Percentiles rank a stretch among this genome's conserved stretches.
These are phyloP conservation scores for Penium margaritaceum DNA, from an alignment of 139 green algal species.

Conservation along the genomic window DNA sequence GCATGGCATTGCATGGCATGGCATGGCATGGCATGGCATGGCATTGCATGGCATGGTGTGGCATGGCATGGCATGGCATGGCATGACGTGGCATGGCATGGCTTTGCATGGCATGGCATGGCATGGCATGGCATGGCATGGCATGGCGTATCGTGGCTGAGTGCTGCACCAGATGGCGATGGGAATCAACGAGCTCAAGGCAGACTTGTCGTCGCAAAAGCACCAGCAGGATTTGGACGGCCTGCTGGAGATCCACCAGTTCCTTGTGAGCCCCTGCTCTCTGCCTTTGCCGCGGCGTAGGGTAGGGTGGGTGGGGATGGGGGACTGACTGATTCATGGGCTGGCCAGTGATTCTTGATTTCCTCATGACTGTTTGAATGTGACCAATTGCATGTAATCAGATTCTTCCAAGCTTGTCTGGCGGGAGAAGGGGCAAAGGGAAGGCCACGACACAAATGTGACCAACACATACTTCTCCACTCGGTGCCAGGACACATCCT, in stretches of 20 bases:
- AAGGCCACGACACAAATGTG: too few species aligned
- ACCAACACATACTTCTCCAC: too few species aligned
- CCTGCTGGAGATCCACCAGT: conserved; percentile 94
- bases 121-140: neutral
- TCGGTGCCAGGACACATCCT: too few species aligned
- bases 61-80: neutral
- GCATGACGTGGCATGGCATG: neutral
- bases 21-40: neutral
- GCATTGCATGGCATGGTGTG: neutral
- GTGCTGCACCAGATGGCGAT: conserved; percentile 68
- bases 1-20: neutral
- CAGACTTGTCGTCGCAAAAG: conserved; percentile 64
- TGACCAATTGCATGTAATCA: too few species aligned
- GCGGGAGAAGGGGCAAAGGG: too few species aligned
- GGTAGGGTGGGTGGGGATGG: neutral
- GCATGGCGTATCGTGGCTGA: neutral
- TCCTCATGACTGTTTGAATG: too few species aligned
- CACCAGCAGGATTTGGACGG: conserved; percentile 55
- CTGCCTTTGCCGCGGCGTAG: neutral
- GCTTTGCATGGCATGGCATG: neutral
- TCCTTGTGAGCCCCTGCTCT: conserved; percentile 66
- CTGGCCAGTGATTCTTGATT: too few species aligned
- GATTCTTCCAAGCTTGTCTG: too few species aligned
- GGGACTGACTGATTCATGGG: too few species aligned
- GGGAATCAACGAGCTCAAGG: conserved; percentile 79